Conservation (phyloP, 768 basidiomycete species). For the Hericium rajendrae region DNA sequence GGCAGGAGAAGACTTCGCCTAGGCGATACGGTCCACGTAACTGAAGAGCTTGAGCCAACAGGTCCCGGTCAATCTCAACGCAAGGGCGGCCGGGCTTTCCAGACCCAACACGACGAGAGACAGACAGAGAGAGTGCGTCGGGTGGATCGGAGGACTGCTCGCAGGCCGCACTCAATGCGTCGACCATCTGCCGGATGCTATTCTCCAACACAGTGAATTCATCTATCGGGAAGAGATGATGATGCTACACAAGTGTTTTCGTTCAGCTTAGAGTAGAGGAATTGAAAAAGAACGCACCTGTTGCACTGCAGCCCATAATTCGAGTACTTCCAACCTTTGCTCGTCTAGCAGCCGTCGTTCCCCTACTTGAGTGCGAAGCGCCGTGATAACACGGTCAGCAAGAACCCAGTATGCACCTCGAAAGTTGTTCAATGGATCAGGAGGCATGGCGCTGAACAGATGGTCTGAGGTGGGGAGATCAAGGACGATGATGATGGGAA, state of each 20-base stretch:
- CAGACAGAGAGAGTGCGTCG: background rate
- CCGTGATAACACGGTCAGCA: background rate
- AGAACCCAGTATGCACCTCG: background rate
- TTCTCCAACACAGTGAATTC: background rate
- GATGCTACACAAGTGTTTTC: constrained; percentile 1
- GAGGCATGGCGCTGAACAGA: too few relatives aligned
- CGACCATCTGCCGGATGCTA: constrained; percentile 1
- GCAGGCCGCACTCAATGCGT: background rate
- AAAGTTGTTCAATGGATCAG: background rate
- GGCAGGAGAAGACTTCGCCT: background rate
- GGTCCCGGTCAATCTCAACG: constrained; percentile 19
- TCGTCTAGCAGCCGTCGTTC: background rate
- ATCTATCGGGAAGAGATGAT: background rate
- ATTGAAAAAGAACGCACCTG: background rate
- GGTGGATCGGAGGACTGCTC: constrained; percentile 1
- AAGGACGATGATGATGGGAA: too few relatives aligned
- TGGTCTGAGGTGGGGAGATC: too few relatives aligned
- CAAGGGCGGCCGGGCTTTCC: constrained; percentile 18
- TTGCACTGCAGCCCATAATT: background rate
- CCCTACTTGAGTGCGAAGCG: constrained; percentile 4
- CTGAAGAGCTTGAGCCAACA: constrained; percentile 15
- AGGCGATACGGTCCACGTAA: constrained; percentile 16
- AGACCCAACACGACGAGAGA: constrained; percentile 1
- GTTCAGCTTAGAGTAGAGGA: background rate
- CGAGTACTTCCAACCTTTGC: background rate